These are phyloP conservation scores for Saccharomyces hybrid DNA, from an alignment of 1,139 yeast genomes.

Conservation along the genomic window DNA sequence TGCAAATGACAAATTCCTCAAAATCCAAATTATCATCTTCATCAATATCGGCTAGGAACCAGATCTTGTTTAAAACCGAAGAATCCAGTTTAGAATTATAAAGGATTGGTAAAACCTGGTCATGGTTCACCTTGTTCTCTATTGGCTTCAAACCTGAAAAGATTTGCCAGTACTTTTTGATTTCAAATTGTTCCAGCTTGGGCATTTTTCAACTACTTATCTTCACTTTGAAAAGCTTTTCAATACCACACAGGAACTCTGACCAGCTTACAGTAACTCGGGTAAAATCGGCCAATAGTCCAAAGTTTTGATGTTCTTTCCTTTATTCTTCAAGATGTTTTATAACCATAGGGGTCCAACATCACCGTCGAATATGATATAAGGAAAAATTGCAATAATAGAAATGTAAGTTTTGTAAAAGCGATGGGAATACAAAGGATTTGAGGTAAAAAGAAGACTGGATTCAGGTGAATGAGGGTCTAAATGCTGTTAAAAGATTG, in stretches of 20 bases:
- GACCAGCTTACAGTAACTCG: neutral
- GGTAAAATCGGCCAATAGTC: neutral
- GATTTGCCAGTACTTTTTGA: conserved; percentile 94
- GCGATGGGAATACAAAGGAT: neutral
- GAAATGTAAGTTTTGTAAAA: neutral
- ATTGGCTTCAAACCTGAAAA: conserved; percentile 82
- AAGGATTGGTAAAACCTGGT: conserved; percentile 76
- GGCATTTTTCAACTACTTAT: conserved; percentile 25
- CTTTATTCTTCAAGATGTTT: neutral
- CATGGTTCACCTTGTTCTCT: conserved; percentile 73
- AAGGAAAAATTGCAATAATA: neutral
- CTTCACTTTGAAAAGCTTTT: neutral
- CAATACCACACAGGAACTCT: neutral
- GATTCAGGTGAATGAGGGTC: conserved; percentile 9
- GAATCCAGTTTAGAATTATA: conserved; percentile 82
- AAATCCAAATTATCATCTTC: conserved; percentile 86
- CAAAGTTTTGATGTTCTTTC: neutral
- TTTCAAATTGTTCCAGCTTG: conserved; percentile 86
- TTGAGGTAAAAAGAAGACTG: neutral
- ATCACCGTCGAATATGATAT: neutral
- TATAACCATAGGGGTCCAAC: neutral
- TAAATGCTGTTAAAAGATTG: neutral
- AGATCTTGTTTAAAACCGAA: conserved; percentile 65
- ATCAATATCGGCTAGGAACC: conserved; percentile 93
- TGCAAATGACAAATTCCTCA: conserved; percentile 95